Base-by-base conservation (phyloP, 1,284 basidiomycete species). In the Cryptococcus wingfieldii region DNA sequence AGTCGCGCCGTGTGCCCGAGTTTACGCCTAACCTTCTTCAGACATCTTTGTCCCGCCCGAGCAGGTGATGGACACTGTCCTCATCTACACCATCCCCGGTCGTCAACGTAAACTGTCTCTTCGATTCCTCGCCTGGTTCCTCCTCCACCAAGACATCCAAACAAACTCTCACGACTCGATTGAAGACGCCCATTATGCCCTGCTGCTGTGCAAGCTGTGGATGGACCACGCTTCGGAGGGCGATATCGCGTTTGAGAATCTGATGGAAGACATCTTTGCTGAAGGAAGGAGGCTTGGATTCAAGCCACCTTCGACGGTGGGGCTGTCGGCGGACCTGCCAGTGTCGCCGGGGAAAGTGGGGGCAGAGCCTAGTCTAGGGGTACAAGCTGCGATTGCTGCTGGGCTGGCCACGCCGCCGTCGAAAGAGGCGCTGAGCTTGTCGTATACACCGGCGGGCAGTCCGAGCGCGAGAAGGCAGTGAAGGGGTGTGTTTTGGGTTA, bases 41-140 rank as follows among this genome's bases (percentile, higher is more conserved):
- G 93, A 98, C 74, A 91, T 98, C 50, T 94, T 88, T 69, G 91
- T 99, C 6, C 95, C 96, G 0, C 90, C 91, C 0, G 84, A 88
- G 4, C 94, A 96, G 75, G 93, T 99, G 47, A 88, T 96, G 58
- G 95, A 98, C 72, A 98, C 96, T 0, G 95, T 98, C 55, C 90
- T 95, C 73, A 81, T 98, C 23, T 98, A 93, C 76, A 95, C 90
- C 70, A 79, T 93, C 25, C 83, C 84, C 52, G 80, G 83, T 34
- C 86, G 91, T 31, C 88, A 91, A 62, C 85, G 95, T 23, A 86
- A 93, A 59, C 81, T 98, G 18, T 95, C 92, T 0, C 80, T 98
- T n/a, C 84, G 90, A 5, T 98, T 98, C 79, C 81, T 99, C 16
- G 86, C 90, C 0, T 98, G 92, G 91, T 92, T 89, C 72, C 81